Conservation (phyloP, 2,329 filamentous ascomycete species). For the Arthrobotrys sphaeroides region DNA sequence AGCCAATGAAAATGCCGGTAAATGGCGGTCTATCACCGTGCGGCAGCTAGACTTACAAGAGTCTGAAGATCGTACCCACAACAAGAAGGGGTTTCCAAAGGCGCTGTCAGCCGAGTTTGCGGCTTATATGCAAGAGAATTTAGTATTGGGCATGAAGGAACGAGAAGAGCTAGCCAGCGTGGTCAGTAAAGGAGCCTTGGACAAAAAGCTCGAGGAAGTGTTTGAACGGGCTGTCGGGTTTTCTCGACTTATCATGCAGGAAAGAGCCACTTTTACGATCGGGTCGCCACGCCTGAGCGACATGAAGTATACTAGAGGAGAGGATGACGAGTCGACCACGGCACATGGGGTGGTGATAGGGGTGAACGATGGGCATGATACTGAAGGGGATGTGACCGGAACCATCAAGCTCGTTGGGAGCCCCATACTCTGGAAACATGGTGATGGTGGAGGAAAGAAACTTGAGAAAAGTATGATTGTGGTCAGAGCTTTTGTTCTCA, state of each 20-base stretch:
- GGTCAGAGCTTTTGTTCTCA: background rate
- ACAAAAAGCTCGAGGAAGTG: background rate
- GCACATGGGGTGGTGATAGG: background rate
- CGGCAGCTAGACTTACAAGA: background rate
- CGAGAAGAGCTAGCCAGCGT: background rate
- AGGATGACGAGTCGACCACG: background rate
- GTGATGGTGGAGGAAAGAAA: slow-evolving; percentile 15
- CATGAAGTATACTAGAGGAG: background rate
- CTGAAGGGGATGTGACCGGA: background rate
- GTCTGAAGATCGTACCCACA: background rate
- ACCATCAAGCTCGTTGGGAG: slow-evolving; percentile 13
- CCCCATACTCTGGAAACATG: slow-evolving; percentile 1
- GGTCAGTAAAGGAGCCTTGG: background rate
- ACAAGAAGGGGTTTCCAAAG: background rate
- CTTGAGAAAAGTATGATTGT: slow-evolving; percentile 3
- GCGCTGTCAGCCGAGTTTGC: background rate
- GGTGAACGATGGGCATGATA: background rate
- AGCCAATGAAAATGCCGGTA: slow-evolving; percentile 1
- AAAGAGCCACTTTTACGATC: background rate
- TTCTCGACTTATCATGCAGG: background rate
- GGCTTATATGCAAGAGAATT: background rate
- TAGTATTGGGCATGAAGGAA: background rate
- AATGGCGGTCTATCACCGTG: slow-evolving; percentile 13
- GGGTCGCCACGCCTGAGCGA: background rate
- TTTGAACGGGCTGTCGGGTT: background rate